Conservation (phyloP, 139 green algal genomes). For the Trebouxia sp. region DNA sequence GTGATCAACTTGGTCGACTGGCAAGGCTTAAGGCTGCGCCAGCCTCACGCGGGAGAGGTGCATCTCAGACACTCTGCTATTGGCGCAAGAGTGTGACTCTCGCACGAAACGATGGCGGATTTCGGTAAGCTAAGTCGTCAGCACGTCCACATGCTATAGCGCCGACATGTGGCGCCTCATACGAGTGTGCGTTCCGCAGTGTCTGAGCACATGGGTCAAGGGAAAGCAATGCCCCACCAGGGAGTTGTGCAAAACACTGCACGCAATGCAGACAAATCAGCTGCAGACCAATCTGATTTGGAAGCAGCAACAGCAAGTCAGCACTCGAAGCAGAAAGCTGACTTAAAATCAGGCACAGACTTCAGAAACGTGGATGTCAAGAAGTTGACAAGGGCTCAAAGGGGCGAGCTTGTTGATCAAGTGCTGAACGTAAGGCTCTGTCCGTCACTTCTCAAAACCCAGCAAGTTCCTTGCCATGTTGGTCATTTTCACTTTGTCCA, state of each 20-base stretch:
- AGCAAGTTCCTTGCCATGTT: background rate
- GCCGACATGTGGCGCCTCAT: background rate
- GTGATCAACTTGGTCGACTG: no score
- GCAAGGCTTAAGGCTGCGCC: no score
- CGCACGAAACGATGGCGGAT: background rate
- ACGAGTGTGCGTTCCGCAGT: no score
- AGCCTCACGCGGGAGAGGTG: no score
- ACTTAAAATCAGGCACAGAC: background rate
- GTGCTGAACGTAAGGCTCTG: background rate
- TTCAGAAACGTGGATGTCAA: background rate
- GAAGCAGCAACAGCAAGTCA: background rate
- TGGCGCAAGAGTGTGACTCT: background rate
- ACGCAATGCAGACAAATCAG: background rate
- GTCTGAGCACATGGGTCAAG: slow-evolving; percentile 1
- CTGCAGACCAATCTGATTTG: background rate
- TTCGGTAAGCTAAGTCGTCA: background rate
- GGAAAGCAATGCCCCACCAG: background rate
- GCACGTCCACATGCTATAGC: background rate
- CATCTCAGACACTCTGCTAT: no score
- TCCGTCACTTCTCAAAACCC: background rate
- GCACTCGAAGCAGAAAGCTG: background rate
- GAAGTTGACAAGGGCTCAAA: background rate
- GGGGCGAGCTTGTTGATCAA: background rate
- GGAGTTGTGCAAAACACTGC: background rate
- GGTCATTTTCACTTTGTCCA: no score